These are phyloP conservation scores for Gossypium trilobum DNA, from an alignment of 441 rosid genomes.

Conservation along the genomic window DNA sequence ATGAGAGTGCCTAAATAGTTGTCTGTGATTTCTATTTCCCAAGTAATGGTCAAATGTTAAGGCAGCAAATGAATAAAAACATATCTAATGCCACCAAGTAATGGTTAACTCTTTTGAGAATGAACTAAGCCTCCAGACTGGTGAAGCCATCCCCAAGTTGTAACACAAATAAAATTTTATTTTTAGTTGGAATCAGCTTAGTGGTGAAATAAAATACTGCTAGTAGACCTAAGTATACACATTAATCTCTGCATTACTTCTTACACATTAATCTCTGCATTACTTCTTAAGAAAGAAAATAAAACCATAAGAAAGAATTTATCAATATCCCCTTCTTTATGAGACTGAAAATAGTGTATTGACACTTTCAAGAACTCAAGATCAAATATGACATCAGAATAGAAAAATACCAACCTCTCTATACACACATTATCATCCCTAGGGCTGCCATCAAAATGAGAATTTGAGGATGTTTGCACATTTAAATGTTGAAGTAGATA, in stretches of 20 bases:
- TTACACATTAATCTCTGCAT: background rate
- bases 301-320: conserved; percentile 5
- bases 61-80: background rate
- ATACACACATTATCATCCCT: conserved; percentile 19
- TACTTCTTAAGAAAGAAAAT: background rate
- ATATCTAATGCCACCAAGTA: background rate
- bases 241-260: too few species aligned
- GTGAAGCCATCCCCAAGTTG: background rate
- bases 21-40: background rate
- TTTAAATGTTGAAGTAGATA: conserved; percentile 15
- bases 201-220: background rate
- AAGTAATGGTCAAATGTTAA: background rate
- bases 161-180: background rate
- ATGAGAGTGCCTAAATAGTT: background rate
- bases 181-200: background rate
- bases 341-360: background rate
- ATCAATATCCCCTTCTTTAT: background rate
- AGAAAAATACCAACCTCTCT: conserved; percentile 20
- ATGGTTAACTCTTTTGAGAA: background rate
- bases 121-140: background rate
- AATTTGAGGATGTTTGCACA: conserved; percentile 18
- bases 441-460: conserved; percentile 14
- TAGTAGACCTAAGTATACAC: background rate
- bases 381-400: background rate
- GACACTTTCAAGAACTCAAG: background rate